Percentiles rank a stretch among this genome's conserved stretches.
phyloP scores from a whole-genome alignment of 1,284 basidiomycete genomes.

The Gomphus bonarii region DNA sequence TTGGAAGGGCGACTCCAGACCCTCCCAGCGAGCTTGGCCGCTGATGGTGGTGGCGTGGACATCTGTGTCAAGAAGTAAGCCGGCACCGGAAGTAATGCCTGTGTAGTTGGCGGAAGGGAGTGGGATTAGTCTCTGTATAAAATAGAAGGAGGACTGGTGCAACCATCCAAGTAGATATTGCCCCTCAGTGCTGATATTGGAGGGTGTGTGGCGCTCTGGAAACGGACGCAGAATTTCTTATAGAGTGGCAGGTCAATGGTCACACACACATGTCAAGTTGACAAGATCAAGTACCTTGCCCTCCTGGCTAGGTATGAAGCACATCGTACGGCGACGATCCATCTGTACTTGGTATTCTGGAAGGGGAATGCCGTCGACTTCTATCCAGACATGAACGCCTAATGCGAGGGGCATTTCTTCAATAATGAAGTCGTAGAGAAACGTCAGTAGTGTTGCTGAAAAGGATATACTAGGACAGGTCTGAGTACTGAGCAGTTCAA shows the following conservation, averaged over 20 bases:
- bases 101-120: not conserved
- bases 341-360: not conserved
- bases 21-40: slow-evolving; percentile 5
- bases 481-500: not conserved
- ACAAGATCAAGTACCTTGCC: not conserved
- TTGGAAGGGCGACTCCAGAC: not conserved
- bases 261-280: not conserved
- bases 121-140: not conserved
- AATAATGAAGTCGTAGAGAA: not conserved
- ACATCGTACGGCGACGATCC: not conserved
- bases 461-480: not conserved
- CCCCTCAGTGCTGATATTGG: not conserved
- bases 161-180: slow-evolving; percentile 7
- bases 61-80: slow-evolving; percentile 1
- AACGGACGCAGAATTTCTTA: slow-evolving; percentile 6
- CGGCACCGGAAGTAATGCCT: slow-evolving; percentile 4
- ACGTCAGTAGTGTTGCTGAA: not conserved
- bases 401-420: not conserved
- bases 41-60: slow-evolving; percentile 4
- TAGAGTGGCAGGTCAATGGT: not conserved
- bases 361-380: slow-evolving; percentile 2
- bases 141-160: not conserved
- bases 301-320: slow-evolving; percentile 5
- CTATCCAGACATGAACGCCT: slow-evolving; percentile 8
- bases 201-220: not conserved